Evolutionary conservation across 371 early-diverging fungal species (phyloP), one percentile per base, ranked within the genome.

Genomic region (Smittium culicis): DNA sequence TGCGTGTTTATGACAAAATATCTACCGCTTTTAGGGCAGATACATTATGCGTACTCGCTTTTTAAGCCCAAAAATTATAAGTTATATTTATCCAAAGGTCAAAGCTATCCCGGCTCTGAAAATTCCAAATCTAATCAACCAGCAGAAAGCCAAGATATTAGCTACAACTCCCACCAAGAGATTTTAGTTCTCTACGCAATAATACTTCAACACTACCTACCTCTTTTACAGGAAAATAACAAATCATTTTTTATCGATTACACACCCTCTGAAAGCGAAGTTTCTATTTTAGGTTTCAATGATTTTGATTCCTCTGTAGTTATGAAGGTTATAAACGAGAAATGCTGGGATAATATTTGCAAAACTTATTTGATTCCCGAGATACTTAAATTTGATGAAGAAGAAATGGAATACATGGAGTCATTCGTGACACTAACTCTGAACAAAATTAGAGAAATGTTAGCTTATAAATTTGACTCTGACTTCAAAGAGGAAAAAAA

Each of bases 141-240:
- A n/a, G 16, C 14, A 45, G 45, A 45, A 45, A 8, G 8, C 45
- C 14, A 14, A 14, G 45, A 45, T 14, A 45, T 20, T 29, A 25
- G 25, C 54, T 11, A 66, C 56, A 60, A 20, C 17, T 61, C 35
- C 25, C 16, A 11, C 1, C 32, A 34, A 34, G 67, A 59, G 59
- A 33, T 62, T 27, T 17, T 27, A 2, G 24, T 62, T 17, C 34
- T 62, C 27, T 66, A 59, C 29, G 67, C 61, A 3, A 34, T 66
- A n/a, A 67, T 72, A 2, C 60, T 75, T 17, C 76, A 75, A 65
- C 60, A 69, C 34, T 70, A 61, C 32, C 65, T 68, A 5, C 64
- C 65, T 14, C 25, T 45, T 29, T 31, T 74, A 30, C 20, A 28
- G 14, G 57, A 30, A 1, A n/a, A 28, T 2, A 71, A 61, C 54